Evolutionary conservation across 106 monocot genomes (phyloP).

Genomic region (Apostasia shenzhenica): DNA sequence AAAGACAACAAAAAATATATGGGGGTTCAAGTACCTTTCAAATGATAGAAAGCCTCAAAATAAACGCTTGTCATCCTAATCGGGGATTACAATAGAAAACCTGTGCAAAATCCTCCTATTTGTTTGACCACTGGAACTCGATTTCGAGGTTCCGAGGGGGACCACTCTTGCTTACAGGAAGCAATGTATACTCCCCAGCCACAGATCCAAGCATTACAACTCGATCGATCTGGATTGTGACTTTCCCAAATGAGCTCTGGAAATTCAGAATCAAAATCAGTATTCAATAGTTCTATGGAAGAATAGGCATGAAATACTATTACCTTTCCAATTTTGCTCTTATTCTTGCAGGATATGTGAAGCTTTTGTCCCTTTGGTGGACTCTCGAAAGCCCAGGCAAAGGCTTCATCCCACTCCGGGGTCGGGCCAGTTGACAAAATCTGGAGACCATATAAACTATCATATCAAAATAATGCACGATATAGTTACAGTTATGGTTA

Average conservation of each 20-base stretch:
- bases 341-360: constrained; percentile 99
- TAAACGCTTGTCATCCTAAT: not conserved
- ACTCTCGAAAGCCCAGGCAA: constrained; percentile 94
- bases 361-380: constrained; percentile 99
- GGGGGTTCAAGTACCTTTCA: not conserved
- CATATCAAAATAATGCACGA: no score
- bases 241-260: constrained; percentile 96
- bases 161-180: constrained; percentile 93
- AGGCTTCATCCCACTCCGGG: constrained; percentile 98
- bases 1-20: constrained; percentile 13
- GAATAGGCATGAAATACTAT: not conserved
- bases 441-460: constrained; percentile 22
- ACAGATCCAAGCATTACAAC: constrained; percentile 97
- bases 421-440: constrained; percentile 86
- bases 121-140: constrained; percentile 99
- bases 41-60: not conserved
- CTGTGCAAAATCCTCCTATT: constrained; percentile 19
- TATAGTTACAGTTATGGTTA: no score
- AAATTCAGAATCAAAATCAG: constrained; percentile 1
- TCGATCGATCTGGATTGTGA: constrained; percentile 94
- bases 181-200: constrained; percentile 83
- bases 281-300: not conserved
- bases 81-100: constrained; percentile 6
- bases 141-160: constrained; percentile 82
- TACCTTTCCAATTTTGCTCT: constrained; percentile 99